Evolutionary conservation across 306 rosid species (phyloP), one percentile per base, ranked within the genome.

Genomic region (Chamaecrista fasciculata): DNA sequence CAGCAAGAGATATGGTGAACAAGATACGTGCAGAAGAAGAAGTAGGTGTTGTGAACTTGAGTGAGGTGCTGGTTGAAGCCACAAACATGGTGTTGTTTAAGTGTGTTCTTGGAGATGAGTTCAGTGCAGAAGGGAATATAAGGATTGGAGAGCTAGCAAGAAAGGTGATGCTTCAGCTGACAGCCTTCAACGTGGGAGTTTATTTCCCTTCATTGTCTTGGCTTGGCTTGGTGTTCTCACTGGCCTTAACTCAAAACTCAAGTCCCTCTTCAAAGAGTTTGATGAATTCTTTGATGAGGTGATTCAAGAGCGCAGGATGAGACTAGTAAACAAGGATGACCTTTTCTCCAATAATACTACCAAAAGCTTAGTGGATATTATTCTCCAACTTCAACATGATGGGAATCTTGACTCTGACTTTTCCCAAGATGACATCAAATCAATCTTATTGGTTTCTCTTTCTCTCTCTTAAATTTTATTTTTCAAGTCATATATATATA

Each of bases 221-320:
- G 62, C 81, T 37, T 78, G 83, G 83, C 11, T 82, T 49, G 83
- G 79, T 62, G 46, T 67, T 55, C 31, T 71, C 11, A 71, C 71
- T 0, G 86, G 83, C 4, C 47, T 48, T n/a, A 39, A 65, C 75
- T 1, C 21, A 24, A 57, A 40, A 11, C 24, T 51, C 10, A 82
- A 60, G 39, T 49, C 42, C 3, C 78, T 72, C 11, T 69, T 67
- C 14, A 8, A 2, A 40, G 79, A 39, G 25, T 11, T 75, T 14
- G 67, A 82, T 82, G 62, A 65, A 11, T 14, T 75, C 4, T 66
- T 78, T 67, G 79, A 75, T 20, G 4, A 56, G 16, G 55, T 39
- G 7, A 67, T 78, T 40, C 71, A 18, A 10, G 72, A 72, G 39
- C 81, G 55, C 25, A 43, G n/a, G 61, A 11, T 1, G 1, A 8